These are phyloP conservation scores for Entonaema liquescens DNA, from an alignment of 495 filamentous ascomycete genomes.

Conservation along the genomic window DNA sequence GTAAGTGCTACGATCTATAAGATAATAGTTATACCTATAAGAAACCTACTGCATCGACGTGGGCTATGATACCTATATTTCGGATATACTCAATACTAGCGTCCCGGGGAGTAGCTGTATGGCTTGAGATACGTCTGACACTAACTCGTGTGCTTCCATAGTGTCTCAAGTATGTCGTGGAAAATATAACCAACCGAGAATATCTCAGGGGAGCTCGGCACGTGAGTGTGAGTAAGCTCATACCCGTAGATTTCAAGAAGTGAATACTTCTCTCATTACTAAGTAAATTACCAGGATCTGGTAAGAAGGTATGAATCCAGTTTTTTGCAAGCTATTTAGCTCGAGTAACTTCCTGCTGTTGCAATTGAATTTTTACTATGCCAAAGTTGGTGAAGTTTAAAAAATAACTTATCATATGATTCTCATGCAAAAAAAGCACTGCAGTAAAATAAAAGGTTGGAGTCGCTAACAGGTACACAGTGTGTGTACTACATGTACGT, in stretches of 20 bases:
- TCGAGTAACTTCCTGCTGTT: not conserved
- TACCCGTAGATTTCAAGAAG: slow-evolving; percentile 32
- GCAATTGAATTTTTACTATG: not conserved
- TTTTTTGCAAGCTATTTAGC: not conserved
- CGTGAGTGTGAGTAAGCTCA: slow-evolving; percentile 39
- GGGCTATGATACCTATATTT: slow-evolving; percentile 99
- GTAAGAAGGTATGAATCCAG: not conserved
- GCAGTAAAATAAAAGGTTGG: no score
- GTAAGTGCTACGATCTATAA: slow-evolving; percentile 22
- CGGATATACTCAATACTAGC: slow-evolving; percentile 65
- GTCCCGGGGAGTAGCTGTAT: slow-evolving; percentile 38
- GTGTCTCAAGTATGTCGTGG: slow-evolving; percentile 14
- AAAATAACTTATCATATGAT: not conserved
- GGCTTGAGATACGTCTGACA: slow-evolving; percentile 23
- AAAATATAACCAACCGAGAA: slow-evolving; percentile 28
- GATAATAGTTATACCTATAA: not conserved
- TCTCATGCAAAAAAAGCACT: not conserved
- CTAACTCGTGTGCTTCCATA: slow-evolving; percentile 10
- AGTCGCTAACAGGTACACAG: not conserved
- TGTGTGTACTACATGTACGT: not conserved
- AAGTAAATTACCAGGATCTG: not conserved
- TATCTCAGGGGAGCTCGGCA: slow-evolving; percentile 41
- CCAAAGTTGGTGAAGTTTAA: not conserved
- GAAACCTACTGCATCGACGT: slow-evolving; percentile 87
- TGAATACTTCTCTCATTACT: slow-evolving; percentile 14